Evolutionary conservation across 352 stramenopile species (phyloP), one percentile per base, ranked within the genome.

Genomic region (Pythium rishiriense): DNA sequence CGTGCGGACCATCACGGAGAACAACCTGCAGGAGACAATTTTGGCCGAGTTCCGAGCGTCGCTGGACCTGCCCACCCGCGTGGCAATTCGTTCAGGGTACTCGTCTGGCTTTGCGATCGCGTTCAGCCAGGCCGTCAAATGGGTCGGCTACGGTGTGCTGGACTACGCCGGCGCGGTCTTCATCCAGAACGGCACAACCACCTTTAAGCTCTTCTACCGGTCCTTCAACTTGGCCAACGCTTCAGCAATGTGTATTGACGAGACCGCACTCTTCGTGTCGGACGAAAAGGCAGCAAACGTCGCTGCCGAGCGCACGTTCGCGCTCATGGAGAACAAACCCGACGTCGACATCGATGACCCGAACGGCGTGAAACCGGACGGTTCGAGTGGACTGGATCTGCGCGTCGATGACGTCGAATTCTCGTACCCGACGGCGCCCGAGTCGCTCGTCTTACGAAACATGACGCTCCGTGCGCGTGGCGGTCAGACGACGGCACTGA

Each of bases 401-500:
- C 39, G 58, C 1, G 85, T 86, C 58, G 45, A 59, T 15, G 65
- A 84, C 51, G 74, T 90, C 42, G 62, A 65, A 33, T 91, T 91
- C 64, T 50, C 69, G 17, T 91, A 91, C 60, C 81, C 82, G n/a
- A 71, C 58, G 2, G 69, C 81, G 29, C 78, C 80, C 2, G 60
- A 84, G 0, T 67, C 75, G 9, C 60, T 60, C 4, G 79, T 97
- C 35, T 83, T 98, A 42, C 71, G 81, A 15, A 63, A 72, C 50
- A 78, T 97, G 48, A 81, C 73, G 45, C 62, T 98, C 0, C 61
- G 66, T 8, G 79, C 81, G 52, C 43, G 62, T 11, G 74, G 78
- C 21, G 83, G 88, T n/a, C 24, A 70, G n/a, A 88, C 84, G 2
- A 74, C 96, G 26, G 93, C 90, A 10, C 66, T 98, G 5, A 84